phyloP scores from a whole-genome alignment of 192 early-diverging fungal genomes.

The Coemansia sp. region DNA sequence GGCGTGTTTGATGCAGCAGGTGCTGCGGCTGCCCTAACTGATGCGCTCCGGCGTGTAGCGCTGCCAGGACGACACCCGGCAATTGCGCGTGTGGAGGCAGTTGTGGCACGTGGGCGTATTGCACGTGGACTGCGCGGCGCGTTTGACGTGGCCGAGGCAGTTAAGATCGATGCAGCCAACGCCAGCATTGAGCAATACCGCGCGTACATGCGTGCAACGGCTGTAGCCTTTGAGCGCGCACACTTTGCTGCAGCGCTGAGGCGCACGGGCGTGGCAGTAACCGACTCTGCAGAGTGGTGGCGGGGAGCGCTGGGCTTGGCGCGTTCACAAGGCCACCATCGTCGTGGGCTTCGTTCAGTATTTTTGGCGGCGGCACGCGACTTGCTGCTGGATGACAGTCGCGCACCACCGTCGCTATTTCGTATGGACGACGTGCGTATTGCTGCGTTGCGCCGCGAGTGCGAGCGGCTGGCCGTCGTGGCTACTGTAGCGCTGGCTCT shows the following conservation, averaged over 20 bases:
- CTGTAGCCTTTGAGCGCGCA: slow-evolving; percentile 67
- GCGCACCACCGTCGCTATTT: slow-evolving; percentile 30
- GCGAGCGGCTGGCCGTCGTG: slow-evolving; percentile 39
- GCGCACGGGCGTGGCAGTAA: slow-evolving; percentile 22
- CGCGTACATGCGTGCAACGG: slow-evolving; percentile 67
- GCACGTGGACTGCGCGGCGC: slow-evolving; percentile 65
- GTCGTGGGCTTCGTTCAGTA: slow-evolving; percentile 23
- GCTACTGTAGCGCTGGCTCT: slow-evolving; percentile 45
- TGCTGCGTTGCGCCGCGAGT: slow-evolving; percentile 32
- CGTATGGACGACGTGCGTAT: slow-evolving; percentile 53
- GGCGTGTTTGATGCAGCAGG: slow-evolving; percentile 61
- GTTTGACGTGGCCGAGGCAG: slow-evolving; percentile 63
- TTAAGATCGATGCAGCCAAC: slow-evolving; percentile 64
- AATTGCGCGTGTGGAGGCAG: slow-evolving; percentile 61
- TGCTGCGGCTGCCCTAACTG: slow-evolving; percentile 61
- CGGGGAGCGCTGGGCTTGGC: slow-evolving; percentile 19
- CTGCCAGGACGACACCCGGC: slow-evolving; percentile 65
- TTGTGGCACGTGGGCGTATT: slow-evolving; percentile 61
- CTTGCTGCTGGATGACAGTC: slow-evolving; percentile 45
- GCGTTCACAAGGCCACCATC: slow-evolving; percentile 5
- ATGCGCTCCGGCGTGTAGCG: slow-evolving; percentile 66
- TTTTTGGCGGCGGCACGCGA: slow-evolving; percentile 35
- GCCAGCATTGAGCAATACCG: slow-evolving; percentile 65
- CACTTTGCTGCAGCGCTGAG: slow-evolving; percentile 57
- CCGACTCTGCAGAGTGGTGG: slow-evolving; percentile 48